phyloP scores from a whole-genome alignment of 2,329 filamentous ascomycete genomes.

The Claviceps pazoutovae region DNA sequence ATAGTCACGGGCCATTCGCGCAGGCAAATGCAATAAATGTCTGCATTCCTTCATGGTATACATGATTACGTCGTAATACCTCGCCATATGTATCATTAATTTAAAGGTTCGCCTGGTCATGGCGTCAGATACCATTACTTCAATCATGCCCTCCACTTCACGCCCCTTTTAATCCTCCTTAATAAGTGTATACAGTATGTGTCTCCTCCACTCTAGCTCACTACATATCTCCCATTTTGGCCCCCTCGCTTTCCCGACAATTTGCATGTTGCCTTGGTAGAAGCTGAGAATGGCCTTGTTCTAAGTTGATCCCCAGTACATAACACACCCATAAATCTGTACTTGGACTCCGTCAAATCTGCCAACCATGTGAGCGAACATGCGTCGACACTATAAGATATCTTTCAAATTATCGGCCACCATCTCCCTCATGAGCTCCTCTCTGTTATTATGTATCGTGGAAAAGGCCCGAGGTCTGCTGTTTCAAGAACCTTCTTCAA shows the following conservation, averaged over 20 bases:
- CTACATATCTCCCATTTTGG: background rate
- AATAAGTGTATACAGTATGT: background rate
- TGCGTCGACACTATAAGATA: background rate
- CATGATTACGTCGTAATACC: background rate
- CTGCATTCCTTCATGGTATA: background rate
- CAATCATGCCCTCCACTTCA: background rate
- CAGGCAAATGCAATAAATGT: background rate
- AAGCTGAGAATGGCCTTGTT: background rate
- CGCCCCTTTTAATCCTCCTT: background rate
- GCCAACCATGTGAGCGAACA: background rate
- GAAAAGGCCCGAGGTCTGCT: background rate
- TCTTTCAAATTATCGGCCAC: background rate
- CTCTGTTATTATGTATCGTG: background rate
- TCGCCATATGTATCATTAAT: constrained; percentile 18
- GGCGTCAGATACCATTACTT: constrained; percentile 5
- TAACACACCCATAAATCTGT: background rate
- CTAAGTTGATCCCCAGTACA: background rate
- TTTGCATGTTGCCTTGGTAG: background rate
- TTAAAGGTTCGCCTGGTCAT: constrained; percentile 10
- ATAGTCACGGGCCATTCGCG: constrained; percentile 3
- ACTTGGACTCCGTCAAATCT: background rate
- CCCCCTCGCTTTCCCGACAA: background rate
- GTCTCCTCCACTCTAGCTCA: background rate
- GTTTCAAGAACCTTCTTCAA: constrained; percentile 27
- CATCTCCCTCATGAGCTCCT: background rate